Evolutionary conservation across 2,329 filamentous ascomycete genomes (phyloP), one percentile per base, ranked within the genome.

Genomic region (Cladophialophora chaetospira): DNA sequence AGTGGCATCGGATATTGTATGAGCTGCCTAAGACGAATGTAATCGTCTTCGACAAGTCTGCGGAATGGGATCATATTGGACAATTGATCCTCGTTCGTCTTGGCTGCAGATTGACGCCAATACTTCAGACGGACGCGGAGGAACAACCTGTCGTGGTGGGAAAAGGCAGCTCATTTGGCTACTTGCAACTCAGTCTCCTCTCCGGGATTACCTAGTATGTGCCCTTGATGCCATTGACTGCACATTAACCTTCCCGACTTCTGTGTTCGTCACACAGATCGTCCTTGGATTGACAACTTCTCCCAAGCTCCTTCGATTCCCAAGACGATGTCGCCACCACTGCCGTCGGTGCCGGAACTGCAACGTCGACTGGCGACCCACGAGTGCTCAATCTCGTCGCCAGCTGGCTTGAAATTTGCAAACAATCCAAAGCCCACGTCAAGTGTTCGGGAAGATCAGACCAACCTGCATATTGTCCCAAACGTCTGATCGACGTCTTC

Each of bases 71-170:
- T 26, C 29, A 47, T 26, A 21, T 29, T 29, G 13, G 28, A 11
- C 21, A 19, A 10, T n/a, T 46, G 13, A 44, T 44, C 23, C 52
- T 55, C 3, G 36, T 59, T 15, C 47, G 56, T 11, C 42, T 55
- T 23, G 56, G 56, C 11, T 59, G 51, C 35, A 54, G 46, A 47
- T 36, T 59, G 51, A 59, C 56, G 2, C 51, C 51, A 19, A 46
- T 52, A 9, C 10, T 31, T 42, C 35, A 36, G 6, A 10, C n/a
- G 21, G 28, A 49, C 29, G 13, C 28, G 6, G 38, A 33, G 25
- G 42, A 46, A 10, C 11, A 46, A 6, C 29, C 26, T 25, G n/a
- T 47, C 13, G 9, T 21, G n/a, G 23, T 47, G 10, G 56, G 51
- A 9, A 52, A 52, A 26, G 42, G 45, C 31, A 51, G 52, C 35